These are phyloP conservation scores for Aspergillus novoparasiticus DNA, from an alignment of 2,329 filamentous ascomycete species.

Conservation along the genomic window DNA sequence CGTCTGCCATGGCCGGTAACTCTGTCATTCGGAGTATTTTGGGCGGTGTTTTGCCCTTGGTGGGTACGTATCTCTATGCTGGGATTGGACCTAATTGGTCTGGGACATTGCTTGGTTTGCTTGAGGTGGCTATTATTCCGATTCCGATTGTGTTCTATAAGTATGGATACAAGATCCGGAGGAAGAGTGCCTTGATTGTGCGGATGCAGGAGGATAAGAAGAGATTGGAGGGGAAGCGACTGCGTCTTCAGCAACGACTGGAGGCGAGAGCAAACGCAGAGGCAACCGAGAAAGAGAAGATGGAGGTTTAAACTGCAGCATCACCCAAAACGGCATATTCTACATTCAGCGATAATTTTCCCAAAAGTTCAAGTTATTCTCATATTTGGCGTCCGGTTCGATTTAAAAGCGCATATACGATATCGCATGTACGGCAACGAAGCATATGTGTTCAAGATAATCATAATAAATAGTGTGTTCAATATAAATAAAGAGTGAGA, in stretches of 20 bases:
- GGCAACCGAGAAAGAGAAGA: slow-evolving; percentile 20
- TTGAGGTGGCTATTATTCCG: slow-evolving; percentile 74
- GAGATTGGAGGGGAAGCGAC: slow-evolving; percentile 47
- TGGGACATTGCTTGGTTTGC: slow-evolving; percentile 71
- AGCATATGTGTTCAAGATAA: slow-evolving; percentile 7
- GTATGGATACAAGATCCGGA: slow-evolving; percentile 59
- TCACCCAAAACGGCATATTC: neutral
- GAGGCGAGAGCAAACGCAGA: slow-evolving; percentile 12
- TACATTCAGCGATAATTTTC: neutral
- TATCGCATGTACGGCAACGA: neutral
- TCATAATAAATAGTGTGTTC: slow-evolving; percentile 2
- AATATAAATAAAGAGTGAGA: neutral
- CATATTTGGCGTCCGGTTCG: slow-evolving; percentile 10
- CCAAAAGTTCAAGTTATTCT: slow-evolving; percentile 6
- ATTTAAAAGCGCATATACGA: slow-evolving; percentile 6
- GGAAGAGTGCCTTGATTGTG: slow-evolving; percentile 57
- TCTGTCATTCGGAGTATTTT: slow-evolving; percentile 71
- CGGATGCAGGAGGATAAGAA: slow-evolving; percentile 59
- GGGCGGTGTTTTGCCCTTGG: slow-evolving; percentile 77
- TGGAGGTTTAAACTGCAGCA: slow-evolving; percentile 16
- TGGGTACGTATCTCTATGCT: slow-evolving; percentile 71
- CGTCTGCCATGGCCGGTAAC: slow-evolving; percentile 78
- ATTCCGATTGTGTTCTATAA: slow-evolving; percentile 78
- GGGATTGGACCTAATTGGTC: slow-evolving; percentile 75
- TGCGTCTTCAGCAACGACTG: slow-evolving; percentile 21